phyloP scores from a whole-genome alignment of 495 filamentous ascomycete genomes.

The Talaromyces liani region DNA sequence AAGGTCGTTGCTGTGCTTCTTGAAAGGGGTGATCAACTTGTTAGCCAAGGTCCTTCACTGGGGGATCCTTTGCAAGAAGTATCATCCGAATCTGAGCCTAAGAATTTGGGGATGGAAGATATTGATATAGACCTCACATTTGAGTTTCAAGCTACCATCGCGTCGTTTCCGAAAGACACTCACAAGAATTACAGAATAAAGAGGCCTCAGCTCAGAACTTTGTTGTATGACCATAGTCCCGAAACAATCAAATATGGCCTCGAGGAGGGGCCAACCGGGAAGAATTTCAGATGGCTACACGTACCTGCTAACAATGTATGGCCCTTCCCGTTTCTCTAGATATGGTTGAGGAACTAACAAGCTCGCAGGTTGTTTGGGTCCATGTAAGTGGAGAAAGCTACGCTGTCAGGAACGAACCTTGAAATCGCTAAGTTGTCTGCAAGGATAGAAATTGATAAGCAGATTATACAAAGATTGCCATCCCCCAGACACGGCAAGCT shows the following conservation, averaged over 20 bases:
- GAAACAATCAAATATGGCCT: not conserved
- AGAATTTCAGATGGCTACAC: not conserved
- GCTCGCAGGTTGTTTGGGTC: not conserved
- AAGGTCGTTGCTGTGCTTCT: not conserved
- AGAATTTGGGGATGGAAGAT: not conserved
- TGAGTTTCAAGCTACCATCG: not conserved
- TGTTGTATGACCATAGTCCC: not conserved
- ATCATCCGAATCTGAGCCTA: not conserved
- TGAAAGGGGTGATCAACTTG: not conserved
- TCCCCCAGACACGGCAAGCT: not conserved
- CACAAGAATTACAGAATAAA: not conserved
- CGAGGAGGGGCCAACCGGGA: not conserved
- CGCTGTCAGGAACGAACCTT: not conserved
- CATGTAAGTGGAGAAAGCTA: not conserved
- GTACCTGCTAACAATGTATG: not conserved
- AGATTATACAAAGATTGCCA: not conserved
- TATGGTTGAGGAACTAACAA: not conserved
- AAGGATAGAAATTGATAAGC: not conserved
- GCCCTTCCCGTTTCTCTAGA: not conserved
- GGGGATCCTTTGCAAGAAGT: not conserved
- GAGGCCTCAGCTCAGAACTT: not conserved
- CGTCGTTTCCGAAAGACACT: not conserved
- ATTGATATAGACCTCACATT: not conserved
- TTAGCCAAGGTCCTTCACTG: not conserved
- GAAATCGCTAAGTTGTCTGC: not conserved